Evolutionary conservation across 192 early-diverging fungal species (phyloP), one percentile per base, ranked within the genome.

Genomic region (Entomortierella parvispora): DNA sequence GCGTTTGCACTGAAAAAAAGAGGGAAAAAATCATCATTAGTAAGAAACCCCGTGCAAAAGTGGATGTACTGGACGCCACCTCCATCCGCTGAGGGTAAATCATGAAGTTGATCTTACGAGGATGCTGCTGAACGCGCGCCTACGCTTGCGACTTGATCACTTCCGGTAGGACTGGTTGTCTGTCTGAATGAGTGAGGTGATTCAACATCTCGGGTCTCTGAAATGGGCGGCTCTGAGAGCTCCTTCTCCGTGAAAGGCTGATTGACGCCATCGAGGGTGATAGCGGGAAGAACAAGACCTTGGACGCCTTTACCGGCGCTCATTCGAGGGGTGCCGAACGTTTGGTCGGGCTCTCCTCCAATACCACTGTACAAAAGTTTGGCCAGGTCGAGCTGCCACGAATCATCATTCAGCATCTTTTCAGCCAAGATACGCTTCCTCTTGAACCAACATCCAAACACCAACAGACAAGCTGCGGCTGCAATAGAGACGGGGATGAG

Each of bases 371-470:
- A 58, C 6, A 77, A 61, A 0, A 77, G 34, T 31, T 68, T 77
- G 5, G 54, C 18, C 25, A 77, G 74, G 23, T 77, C 74, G n/a
- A 77, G 26, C 43, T 77, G 74, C 74, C 74, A 77, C 8, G 74
- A 77, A 22, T 77, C 74, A n/a, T 77, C 74, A 26, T 77, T 77
- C 22, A 77, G 6, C 52, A 59, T 74, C 54, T 64, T 77, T 7
- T 14, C 29, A 9, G 62, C 49, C 45, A 63, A 50, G 29, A 37
- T 58, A 8, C 48, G 40, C 44, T 77, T 77, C 4, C 65, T 50
- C 15, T 43, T 37, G 34, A 65, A 4, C 74, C 65, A 77, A 20
- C 32, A 58, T 4, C n/a, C n/a, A 2, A 49, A 22, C 2, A 68
- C 22, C 2, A 28, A 22, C 4, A 46, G 18, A 14, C 34, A 18